A percentile compares a stretch with the other conserved stretches of the same genome.
Evolutionary conservation across 495 filamentous ascomycete genomes (phyloP).

Genomic region (Sordaria brevicollis): DNA sequence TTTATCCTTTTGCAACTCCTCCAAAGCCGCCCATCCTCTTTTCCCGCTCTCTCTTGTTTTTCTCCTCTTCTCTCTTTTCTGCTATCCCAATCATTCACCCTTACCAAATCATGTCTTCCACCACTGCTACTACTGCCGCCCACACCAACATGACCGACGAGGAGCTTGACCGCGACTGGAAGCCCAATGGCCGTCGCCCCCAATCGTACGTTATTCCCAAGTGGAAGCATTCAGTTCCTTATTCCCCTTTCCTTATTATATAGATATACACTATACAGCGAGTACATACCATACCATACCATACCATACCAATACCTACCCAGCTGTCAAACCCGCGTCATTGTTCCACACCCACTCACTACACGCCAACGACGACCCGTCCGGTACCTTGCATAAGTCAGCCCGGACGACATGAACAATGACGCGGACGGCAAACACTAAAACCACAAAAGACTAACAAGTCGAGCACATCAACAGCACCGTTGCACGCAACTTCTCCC

Average conservation of each 20-base stretch:
- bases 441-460: slow-evolving; percentile 5
- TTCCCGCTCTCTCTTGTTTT: slow-evolving; percentile 9
- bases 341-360: background rate
- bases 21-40: background rate
- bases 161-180: slow-evolving; percentile 63
- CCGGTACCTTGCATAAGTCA: background rate
- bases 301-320: no score
- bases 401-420: background rate
- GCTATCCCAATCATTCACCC: slow-evolving; percentile 3
- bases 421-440: background rate
- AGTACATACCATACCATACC: background rate
- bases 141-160: slow-evolving; percentile 42
- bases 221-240: no score
- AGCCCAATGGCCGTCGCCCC: slow-evolving; percentile 61
- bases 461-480: slow-evolving; percentile 43
- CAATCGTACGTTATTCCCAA: slow-evolving; percentile 62
- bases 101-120: background rate
- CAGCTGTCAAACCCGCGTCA: background rate
- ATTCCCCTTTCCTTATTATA: no score
- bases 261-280: no score
- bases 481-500: slow-evolving; percentile 77
- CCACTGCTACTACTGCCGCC: background rate
- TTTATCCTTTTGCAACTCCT: slow-evolving; percentile 3
- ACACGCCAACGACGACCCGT: background rate
- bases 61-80: slow-evolving; percentile 27